Conservation (phyloP, 768 basidiomycete genomes). For the Tricholoma sp. region DNA sequence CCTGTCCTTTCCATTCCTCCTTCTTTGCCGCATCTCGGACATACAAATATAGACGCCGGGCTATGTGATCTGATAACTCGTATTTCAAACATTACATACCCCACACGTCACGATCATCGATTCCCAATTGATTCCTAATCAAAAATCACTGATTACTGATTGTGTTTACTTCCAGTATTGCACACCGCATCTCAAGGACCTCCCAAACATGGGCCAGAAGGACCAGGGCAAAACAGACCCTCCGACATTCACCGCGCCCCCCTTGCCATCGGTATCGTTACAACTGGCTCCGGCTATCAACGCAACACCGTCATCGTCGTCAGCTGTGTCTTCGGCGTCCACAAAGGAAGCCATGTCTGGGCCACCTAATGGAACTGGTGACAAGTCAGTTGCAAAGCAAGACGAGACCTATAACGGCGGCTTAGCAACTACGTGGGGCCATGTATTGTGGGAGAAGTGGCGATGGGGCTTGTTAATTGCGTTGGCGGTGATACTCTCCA, state of each 20-base stretch:
- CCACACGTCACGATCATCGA: not conserved
- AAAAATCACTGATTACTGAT: constrained; percentile 6
- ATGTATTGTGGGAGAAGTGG: constrained; percentile 80
- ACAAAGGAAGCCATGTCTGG: constrained; percentile 4
- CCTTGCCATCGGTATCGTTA: constrained; percentile 11
- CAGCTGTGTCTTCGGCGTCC: not conserved
- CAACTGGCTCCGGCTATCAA: not conserved
- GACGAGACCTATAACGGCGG: constrained; percentile 33
- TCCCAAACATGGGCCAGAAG: constrained; percentile 92
- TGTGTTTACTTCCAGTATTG: constrained; percentile 52
- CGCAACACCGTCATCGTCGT: not conserved
- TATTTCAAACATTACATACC: not conserved
- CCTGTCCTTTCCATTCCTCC: not conserved
- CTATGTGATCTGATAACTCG: not conserved
- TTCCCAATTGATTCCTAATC: constrained; percentile 1
- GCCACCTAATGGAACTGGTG: constrained; percentile 1
- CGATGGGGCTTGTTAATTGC: constrained; percentile 76
- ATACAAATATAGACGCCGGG: not conserved
- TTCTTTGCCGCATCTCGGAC: constrained; percentile 1
- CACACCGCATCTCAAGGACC: constrained; percentile 53
- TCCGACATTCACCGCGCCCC: constrained; percentile 15
- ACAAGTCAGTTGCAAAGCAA: constrained; percentile 13
- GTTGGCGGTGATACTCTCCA: constrained; percentile 71
- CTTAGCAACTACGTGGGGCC: constrained; percentile 58
- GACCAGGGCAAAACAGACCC: constrained; percentile 52